Evolutionary conservation across 1,284 basidiomycete species (phyloP).

Genomic region (Paramarasmius palmivorus): DNA sequence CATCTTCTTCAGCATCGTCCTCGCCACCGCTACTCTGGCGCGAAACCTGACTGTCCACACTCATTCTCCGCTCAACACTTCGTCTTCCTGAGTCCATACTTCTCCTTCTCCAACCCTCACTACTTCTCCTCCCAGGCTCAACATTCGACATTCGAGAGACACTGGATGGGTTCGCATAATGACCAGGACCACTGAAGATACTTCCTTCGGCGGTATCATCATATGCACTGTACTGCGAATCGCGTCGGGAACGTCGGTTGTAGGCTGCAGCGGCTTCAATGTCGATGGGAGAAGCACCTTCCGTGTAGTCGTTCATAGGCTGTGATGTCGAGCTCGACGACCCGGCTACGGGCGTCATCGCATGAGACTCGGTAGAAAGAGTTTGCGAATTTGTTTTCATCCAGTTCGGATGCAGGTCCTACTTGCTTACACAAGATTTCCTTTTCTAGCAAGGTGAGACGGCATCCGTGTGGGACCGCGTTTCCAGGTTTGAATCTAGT

Average conservation of each 20-base stretch:
- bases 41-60: constrained; percentile 49
- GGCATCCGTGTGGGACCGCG: no score
- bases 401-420: no score
- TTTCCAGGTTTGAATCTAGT: no score
- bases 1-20: constrained; percentile 22
- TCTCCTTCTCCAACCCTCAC: constrained; percentile 51
- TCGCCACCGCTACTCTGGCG: constrained; percentile 29
- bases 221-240: constrained; percentile 64
- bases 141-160: constrained; percentile 74
- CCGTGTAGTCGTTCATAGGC: constrained; percentile 67
- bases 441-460: neutral
- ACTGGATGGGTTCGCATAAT: constrained; percentile 71
- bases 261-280: constrained; percentile 59
- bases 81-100: constrained; percentile 48
- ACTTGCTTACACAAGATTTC: neutral
- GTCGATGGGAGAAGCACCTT: constrained; percentile 77
- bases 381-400: neutral
- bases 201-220: constrained; percentile 58
- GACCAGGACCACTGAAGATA: constrained; percentile 78
- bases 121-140: constrained; percentile 57
- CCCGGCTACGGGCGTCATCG: constrained; percentile 40
- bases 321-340: constrained; percentile 24
- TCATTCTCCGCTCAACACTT: constrained; percentile 39
- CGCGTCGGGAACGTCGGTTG: constrained; percentile 52
- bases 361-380: constrained; percentile 24